A percentile compares a stretch with the other conserved stretches of the same genome.
Conservation (phyloP, 768 basidiomycete species). For the Mrakia blollopis region DNA sequence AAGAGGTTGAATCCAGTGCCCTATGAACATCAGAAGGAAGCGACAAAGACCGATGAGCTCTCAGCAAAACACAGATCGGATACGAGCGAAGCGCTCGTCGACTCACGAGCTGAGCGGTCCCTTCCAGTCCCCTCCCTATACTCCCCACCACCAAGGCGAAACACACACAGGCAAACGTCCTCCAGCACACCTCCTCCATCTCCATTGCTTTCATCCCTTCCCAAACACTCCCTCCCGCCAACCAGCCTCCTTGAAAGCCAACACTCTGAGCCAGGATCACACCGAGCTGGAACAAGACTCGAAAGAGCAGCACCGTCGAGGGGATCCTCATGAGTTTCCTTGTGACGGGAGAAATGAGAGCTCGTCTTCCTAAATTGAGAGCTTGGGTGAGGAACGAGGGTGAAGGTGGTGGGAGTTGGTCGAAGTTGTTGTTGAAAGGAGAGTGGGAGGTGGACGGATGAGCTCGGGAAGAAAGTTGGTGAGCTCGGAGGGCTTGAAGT, state of each 20-base stretch:
- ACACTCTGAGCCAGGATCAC: constrained; percentile 8
- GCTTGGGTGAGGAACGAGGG: background rate
- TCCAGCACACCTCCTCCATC: constrained; percentile 19
- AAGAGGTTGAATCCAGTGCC: constrained; percentile 28
- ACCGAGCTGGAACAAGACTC: background rate
- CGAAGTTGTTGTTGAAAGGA: background rate
- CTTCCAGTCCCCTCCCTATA: background rate
- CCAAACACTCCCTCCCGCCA: background rate
- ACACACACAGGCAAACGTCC: constrained; percentile 21
- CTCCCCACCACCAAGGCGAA: background rate
- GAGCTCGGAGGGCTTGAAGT: background rate
- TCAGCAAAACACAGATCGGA: too few species aligned
- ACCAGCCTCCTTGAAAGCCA: background rate
- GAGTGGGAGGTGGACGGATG: background rate
- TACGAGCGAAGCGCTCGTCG: background rate
- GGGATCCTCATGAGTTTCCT: constrained; percentile 9
- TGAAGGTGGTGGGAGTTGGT: background rate
- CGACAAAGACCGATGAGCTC: too few species aligned
- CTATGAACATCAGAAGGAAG: background rate
- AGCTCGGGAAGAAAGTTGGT: background rate
- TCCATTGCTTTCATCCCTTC: background rate
- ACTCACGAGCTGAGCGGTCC: background rate
- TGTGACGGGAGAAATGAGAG: background rate
- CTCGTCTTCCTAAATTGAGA: background rate
- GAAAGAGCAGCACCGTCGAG: background rate